phyloP scores from a whole-genome alignment of 2,329 filamentous ascomycete genomes.

The Cryoendolithus antarcticus region DNA sequence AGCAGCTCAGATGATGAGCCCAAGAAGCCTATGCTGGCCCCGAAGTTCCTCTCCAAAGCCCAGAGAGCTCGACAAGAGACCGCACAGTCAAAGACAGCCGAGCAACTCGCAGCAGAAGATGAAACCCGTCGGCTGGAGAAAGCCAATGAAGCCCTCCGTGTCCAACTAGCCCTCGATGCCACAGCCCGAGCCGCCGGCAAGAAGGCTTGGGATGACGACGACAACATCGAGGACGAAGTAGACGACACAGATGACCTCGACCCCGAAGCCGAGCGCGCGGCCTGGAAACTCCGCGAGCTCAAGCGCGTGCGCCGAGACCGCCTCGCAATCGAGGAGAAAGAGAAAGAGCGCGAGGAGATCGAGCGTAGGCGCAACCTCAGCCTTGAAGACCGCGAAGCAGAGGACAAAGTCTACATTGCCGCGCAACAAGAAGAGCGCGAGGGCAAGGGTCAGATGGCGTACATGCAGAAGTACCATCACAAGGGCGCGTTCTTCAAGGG shows the following conservation, averaged over 20 bases:
- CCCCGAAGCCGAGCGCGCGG: constrained; percentile 75
- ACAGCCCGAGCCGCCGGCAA: constrained; percentile 63
- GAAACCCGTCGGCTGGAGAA: constrained; percentile 53
- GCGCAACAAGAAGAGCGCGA: constrained; percentile 67
- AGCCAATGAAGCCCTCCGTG: constrained; percentile 70
- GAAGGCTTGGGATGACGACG: constrained; percentile 73
- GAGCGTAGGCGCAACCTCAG: constrained; percentile 80
- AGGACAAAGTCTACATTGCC: constrained; percentile 68
- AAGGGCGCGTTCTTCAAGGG: constrained; percentile 92
- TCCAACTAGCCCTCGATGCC: constrained; percentile 72
- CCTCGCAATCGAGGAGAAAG: constrained; percentile 67
- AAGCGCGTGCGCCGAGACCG: constrained; percentile 79
- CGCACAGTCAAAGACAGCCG: constrained; percentile 22
- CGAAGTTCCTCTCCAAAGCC: constrained; percentile 54
- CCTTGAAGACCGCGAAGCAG: constrained; percentile 69
- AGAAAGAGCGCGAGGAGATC: constrained; percentile 77
- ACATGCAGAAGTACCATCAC: constrained; percentile 94
- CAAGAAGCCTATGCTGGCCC: constrained; percentile 44
- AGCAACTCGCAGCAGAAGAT: constrained; percentile 35
- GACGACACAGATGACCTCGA: constrained; percentile 84
- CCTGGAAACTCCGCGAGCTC: constrained; percentile 88
- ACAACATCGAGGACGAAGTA: constrained; percentile 58
- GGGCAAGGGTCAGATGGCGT: constrained; percentile 65
- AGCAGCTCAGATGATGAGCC: constrained; percentile 47
- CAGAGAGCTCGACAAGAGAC: constrained; percentile 36